Conservation (phyloP, 129 eudicot species). For the Mikania micrantha region DNA sequence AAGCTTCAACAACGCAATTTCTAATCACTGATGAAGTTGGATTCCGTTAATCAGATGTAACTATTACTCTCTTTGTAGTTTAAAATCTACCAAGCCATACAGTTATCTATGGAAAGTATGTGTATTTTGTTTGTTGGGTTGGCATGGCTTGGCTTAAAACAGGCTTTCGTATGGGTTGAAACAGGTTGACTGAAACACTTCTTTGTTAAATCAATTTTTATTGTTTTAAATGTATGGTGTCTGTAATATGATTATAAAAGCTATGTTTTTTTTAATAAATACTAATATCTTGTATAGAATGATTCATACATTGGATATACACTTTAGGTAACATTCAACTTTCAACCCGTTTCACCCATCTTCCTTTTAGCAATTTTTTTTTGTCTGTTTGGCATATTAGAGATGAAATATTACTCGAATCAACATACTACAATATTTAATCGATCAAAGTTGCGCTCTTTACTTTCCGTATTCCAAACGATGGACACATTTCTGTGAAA, state of each 20-base stretch:
- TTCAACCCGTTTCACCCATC: background rate
- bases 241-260: background rate
- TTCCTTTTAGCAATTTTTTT: background rate
- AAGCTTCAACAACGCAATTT: slow-evolving; percentile 43
- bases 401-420: background rate
- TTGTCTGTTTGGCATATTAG: background rate
- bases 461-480: background rate
- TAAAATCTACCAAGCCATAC: background rate
- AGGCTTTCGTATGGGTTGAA: too few species aligned
- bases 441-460: too few species aligned
- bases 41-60: slow-evolving; percentile 77
- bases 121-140: background rate
- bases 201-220: background rate
- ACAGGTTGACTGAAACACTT: background rate
- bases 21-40: slow-evolving; percentile 63
- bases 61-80: background rate
- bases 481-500: background rate
- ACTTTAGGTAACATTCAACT: background rate
- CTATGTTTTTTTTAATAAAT: background rate
- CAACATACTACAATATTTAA: too few species aligned
- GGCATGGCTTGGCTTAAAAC: background rate
- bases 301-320: background rate
- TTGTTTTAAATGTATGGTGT: background rate
- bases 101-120: background rate
- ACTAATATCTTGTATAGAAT: background rate